phyloP scores from a whole-genome alignment of 1,139 yeast genomes.

The Blastobotrys arbuscula region DNA sequence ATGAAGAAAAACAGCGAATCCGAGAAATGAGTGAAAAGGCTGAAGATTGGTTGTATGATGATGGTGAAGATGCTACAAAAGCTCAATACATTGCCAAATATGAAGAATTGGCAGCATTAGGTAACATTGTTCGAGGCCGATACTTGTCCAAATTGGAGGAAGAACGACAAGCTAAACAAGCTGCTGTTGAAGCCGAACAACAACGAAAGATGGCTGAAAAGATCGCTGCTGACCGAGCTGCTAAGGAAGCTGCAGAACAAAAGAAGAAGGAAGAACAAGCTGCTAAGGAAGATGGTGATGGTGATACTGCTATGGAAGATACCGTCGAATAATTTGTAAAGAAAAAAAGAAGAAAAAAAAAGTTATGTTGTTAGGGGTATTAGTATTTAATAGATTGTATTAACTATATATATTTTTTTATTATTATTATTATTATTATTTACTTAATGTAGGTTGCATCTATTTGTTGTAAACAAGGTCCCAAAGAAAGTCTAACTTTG shows the following conservation, averaged over 20 bases:
- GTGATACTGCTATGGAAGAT: conserved; percentile 26
- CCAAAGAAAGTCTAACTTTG: conserved; percentile 67
- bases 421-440: too few relatives aligned
- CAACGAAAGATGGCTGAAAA: conserved; percentile 82
- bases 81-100: conserved; percentile 97
- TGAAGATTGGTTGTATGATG: conserved; percentile 98
- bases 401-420: too few relatives aligned
- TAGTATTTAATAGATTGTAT: too few relatives aligned
- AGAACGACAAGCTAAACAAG: conserved; percentile 81
- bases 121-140: conserved; percentile 94
- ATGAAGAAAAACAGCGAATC: conserved; percentile 80
- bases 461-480: conserved; percentile 72
- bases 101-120: conserved; percentile 92
- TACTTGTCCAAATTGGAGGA: conserved; percentile 93
- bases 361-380: too few relatives aligned
- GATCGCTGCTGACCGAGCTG: conserved; percentile 73
- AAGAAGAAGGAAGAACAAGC: conserved; percentile 8
- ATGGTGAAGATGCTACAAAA: conserved; percentile 93
- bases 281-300: conserved; percentile 16
- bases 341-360: background rate
- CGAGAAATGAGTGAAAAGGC: conserved; percentile 70
- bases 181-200: conserved; percentile 84
- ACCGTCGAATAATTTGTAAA: background rate
- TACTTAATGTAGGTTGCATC: conserved; percentile 67
- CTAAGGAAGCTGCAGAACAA: conserved; percentile 27